Conservation (phyloP, 305 asterid species). For the Solanum hybrid region DNA sequence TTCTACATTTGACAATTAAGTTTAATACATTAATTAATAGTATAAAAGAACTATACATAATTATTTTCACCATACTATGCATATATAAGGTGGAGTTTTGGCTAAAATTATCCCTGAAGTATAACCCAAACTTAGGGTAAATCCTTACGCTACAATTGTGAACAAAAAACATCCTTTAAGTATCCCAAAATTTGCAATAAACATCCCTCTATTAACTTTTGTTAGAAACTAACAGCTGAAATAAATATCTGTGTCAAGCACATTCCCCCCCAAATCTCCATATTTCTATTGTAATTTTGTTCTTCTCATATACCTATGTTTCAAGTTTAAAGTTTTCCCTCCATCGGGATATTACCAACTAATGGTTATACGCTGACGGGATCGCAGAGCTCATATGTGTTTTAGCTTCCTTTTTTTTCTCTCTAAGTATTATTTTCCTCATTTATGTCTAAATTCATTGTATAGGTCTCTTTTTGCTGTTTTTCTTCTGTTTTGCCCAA, state of each 20-base stretch:
- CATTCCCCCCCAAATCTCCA: not conserved
- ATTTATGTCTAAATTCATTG: not conserved
- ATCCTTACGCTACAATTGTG: not conserved
- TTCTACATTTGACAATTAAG: not conserved
- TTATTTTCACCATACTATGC: not conserved
- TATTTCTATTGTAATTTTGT: not conserved
- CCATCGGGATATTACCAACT: not conserved
- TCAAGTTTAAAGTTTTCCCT: not conserved
- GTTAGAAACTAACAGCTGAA: not conserved
- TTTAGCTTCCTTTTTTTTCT: not conserved
- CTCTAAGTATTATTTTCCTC: not conserved
- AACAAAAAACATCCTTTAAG: not conserved
- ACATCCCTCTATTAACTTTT: not conserved
- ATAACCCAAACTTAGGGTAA: not conserved
- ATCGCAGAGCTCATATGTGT: not conserved
- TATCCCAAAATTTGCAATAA: not conserved
- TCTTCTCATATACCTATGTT: not conserved
- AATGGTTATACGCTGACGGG: not conserved
- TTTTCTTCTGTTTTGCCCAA: not conserved
- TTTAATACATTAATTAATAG: not conserved
- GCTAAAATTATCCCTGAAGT: not conserved
- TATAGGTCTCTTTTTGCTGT: not conserved
- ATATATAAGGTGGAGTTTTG: not conserved
- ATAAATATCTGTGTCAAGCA: not conserved
- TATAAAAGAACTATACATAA: not conserved